A percentile compares a stretch with the other conserved stretches of the same genome.
phyloP scores from a whole-genome alignment of 192 early-diverging fungal species.

The Hyaloraphidium curvatum region DNA sequence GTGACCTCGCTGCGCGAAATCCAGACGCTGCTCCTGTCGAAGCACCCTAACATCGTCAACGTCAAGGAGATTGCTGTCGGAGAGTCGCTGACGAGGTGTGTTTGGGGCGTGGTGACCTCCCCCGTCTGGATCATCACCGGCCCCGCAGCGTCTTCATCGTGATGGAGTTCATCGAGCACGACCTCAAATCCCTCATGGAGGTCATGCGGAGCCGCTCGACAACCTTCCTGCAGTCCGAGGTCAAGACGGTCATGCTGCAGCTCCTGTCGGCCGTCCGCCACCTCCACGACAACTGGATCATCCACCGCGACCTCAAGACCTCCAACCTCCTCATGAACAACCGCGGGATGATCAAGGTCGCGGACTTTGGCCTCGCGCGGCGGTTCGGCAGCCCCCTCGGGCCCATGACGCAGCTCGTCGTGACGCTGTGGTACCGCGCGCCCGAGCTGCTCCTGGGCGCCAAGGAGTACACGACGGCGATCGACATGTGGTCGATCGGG shows the following conservation, averaged over 20 bases:
- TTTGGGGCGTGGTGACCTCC: not conserved
- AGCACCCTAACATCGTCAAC: slow-evolving; percentile 68
- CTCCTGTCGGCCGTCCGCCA: slow-evolving; percentile 34
- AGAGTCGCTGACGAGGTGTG: slow-evolving; percentile 33
- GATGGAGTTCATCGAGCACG: slow-evolving; percentile 96
- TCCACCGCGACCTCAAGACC: slow-evolving; percentile 37
- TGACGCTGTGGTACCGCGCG: slow-evolving; percentile 53
- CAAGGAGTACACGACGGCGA: slow-evolving; percentile 31
- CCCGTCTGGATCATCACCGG: not conserved
- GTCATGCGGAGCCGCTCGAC: slow-evolving; percentile 29
- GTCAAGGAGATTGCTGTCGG: slow-evolving; percentile 61
- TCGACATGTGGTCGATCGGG: slow-evolving; percentile 83
- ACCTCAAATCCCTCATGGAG: slow-evolving; percentile 79
- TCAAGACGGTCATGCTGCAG: slow-evolving; percentile 57
- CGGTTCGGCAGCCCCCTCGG: slow-evolving; percentile 39
- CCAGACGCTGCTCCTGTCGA: slow-evolving; percentile 48
- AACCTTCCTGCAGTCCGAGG: slow-evolving; percentile 71
- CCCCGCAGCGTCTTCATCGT: slow-evolving; percentile 69
- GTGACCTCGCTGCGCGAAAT: slow-evolving; percentile 61
- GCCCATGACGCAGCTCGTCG: slow-evolving; percentile 41
- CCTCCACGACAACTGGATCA: slow-evolving; percentile 46
- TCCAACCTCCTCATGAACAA: slow-evolving; percentile 5
- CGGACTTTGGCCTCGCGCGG: slow-evolving; percentile 50
- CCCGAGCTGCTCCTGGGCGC: slow-evolving; percentile 39
- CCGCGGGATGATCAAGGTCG: slow-evolving; percentile 24